Conservation (phyloP, 1,139 yeast species). For the Saccharomyces pastorianus region DNA sequence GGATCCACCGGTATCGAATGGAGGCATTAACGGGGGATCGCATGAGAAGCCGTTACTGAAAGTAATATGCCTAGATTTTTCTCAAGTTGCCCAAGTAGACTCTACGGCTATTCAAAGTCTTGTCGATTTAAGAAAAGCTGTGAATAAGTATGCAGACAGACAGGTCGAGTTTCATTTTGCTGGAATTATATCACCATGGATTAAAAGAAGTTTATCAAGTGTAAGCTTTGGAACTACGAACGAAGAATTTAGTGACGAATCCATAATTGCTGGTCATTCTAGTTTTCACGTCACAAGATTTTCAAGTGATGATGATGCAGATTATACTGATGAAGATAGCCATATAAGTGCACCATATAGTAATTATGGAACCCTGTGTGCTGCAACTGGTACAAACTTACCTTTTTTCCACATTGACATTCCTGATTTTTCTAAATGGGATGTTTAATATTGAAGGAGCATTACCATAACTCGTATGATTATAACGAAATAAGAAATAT, state of each 20-base stretch:
- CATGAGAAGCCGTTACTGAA: constrained; percentile 61
- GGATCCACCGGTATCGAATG: background rate
- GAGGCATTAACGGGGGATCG: constrained; percentile 9
- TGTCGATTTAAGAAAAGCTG: constrained; percentile 25
- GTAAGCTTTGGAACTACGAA: constrained; percentile 71
- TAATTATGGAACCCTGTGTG: constrained; percentile 38
- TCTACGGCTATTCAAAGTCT: constrained; percentile 73
- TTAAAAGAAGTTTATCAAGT: background rate
- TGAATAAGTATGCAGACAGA: no score
- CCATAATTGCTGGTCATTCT: constrained; percentile 27
- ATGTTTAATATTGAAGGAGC: constrained; percentile 8
- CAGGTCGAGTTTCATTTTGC: no score
- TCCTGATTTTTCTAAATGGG: constrained; percentile 52
- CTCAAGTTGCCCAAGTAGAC: constrained; percentile 67
- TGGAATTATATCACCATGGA: no score
- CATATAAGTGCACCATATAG: background rate
- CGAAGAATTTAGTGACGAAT: constrained; percentile 31
- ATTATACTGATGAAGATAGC: background rate
- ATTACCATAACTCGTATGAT: no score
- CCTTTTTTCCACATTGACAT: constrained; percentile 85
- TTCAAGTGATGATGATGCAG: constrained; percentile 14
- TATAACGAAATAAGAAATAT: no score
- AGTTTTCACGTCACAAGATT: constrained; percentile 29
- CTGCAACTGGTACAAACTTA: constrained; percentile 56
- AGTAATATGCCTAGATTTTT: constrained; percentile 72